Evolutionary conservation across 352 stramenopile species (phyloP).

Genomic region (Pythium sp.): DNA sequence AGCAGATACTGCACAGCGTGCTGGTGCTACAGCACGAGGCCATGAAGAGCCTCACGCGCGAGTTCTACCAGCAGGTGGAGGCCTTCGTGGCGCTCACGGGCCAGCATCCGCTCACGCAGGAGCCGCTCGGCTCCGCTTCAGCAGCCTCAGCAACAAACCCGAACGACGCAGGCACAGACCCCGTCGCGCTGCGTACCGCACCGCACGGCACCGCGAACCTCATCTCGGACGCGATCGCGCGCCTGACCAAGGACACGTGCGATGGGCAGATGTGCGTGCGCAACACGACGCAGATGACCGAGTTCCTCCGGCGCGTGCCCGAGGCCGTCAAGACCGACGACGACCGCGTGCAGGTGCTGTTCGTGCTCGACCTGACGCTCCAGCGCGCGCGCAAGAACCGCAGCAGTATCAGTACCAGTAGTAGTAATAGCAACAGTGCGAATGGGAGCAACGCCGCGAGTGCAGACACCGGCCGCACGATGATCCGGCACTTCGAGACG

Average conservation of each 20-base stretch:
- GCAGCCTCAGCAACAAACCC: background rate
- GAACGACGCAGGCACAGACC: slow-evolving; percentile 13
- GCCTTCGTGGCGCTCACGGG: slow-evolving; percentile 55
- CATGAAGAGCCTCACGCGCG: slow-evolving; percentile 33
- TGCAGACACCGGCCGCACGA: slow-evolving; percentile 12
- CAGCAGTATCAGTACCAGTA: slow-evolving; percentile 1
- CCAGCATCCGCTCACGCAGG: slow-evolving; percentile 42
- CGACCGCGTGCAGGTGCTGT: slow-evolving; percentile 55
- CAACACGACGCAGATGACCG: slow-evolving; percentile 32
- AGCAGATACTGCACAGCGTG: slow-evolving; percentile 49
- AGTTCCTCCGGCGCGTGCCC: slow-evolving; percentile 34
- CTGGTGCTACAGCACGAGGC: slow-evolving; percentile 60
- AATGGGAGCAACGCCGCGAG: background rate
- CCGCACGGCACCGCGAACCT: slow-evolving; percentile 27
- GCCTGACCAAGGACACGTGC: slow-evolving; percentile 41
- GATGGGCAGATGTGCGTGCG: slow-evolving; percentile 31
- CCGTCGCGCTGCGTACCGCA: slow-evolving; percentile 33
- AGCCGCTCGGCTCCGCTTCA: slow-evolving; percentile 8
- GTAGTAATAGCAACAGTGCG: slow-evolving; percentile 2
- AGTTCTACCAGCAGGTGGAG: slow-evolving; percentile 71
- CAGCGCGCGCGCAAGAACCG: slow-evolving; percentile 9
- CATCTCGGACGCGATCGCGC: slow-evolving; percentile 41
- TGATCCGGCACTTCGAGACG: slow-evolving; percentile 52
- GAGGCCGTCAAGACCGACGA: slow-evolving; percentile 41
- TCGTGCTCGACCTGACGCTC: slow-evolving; percentile 57